These are phyloP conservation scores for Aristolochia contorta DNA, from an alignment of 164 flowering plant species.

Conservation along the genomic window DNA sequence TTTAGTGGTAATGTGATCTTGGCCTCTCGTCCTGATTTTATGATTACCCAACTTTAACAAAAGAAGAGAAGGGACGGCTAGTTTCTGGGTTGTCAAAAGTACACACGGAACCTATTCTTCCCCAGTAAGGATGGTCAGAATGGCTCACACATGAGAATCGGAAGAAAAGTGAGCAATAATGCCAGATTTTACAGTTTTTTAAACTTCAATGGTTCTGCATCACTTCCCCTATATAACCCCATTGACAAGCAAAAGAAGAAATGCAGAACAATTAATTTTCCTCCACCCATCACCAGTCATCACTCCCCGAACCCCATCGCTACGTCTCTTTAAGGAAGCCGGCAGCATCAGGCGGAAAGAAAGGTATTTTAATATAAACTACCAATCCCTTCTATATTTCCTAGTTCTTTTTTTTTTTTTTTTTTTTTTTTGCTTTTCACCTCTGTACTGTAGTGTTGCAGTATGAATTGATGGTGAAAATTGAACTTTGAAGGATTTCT, in stretches of 20 bases:
- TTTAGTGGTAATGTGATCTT: no score
- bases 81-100: neutral
- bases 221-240: neutral
- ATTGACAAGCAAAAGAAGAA: neutral
- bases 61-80: no score
- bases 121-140: slow-evolving; percentile 5
- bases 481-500: no score
- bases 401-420: neutral
- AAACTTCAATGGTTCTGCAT: neutral
- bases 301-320: neutral
- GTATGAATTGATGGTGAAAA: no score
- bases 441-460: neutral
- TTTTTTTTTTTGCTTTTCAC: neutral
- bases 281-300: neutral
- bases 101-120: slow-evolving; percentile 6
- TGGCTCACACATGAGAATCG: slow-evolving; percentile 1
- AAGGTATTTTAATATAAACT: neutral
- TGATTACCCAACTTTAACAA: no score
- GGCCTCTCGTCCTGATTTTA: no score
- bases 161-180: neutral
- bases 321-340: neutral
- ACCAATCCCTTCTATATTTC: neutral
- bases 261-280: neutral
- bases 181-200: neutral
- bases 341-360: neutral